Evolutionary conservation across 1,139 yeast genomes (phyloP).

Genomic region (Saccharomyces hybrid): DNA sequence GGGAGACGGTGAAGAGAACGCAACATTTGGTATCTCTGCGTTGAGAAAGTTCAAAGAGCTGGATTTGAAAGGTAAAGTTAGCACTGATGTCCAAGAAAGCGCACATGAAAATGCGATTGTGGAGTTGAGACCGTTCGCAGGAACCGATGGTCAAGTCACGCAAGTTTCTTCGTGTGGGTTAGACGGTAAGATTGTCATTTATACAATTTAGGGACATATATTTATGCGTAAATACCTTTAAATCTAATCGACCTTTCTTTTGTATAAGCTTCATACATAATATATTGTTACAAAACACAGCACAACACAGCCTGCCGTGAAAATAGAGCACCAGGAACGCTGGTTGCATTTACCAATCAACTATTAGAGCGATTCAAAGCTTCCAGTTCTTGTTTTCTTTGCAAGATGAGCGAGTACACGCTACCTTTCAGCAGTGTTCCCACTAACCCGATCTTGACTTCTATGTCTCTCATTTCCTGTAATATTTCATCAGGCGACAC

Average conservation of each 20-base stretch:
- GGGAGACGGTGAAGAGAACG: conserved; percentile 51
- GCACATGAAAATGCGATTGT: conserved; percentile 90
- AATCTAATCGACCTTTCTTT: not conserved
- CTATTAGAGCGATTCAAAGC: not conserved
- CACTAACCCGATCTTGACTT: conserved; percentile 55
- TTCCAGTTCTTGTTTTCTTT: conserved; percentile 26
- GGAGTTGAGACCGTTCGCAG: conserved; percentile 44
- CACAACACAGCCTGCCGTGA: not conserved
- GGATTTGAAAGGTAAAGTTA: conserved; percentile 84
- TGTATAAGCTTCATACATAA: not conserved
- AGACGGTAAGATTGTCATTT: conserved; percentile 86
- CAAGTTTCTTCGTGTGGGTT: conserved; percentile 69
- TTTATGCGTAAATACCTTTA: conserved; percentile 6
- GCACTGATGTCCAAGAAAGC: conserved; percentile 50
- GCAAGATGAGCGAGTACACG: conserved; percentile 50
- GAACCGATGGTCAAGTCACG: conserved; percentile 38
- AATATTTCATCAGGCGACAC: conserved; percentile 28
- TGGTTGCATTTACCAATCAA: not conserved
- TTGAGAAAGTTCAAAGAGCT: conserved; percentile 92
- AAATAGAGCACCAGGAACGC: not conserved
- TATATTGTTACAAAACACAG: not conserved
- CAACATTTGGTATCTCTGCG: conserved; percentile 65
- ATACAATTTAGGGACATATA: conserved; percentile 12
- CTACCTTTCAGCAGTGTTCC: conserved; percentile 64
- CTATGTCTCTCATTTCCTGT: conserved; percentile 44